Evolutionary conservation across 2,329 filamentous ascomycete genomes (phyloP).

Genomic region (Pseudogymnoascus sp.): DNA sequence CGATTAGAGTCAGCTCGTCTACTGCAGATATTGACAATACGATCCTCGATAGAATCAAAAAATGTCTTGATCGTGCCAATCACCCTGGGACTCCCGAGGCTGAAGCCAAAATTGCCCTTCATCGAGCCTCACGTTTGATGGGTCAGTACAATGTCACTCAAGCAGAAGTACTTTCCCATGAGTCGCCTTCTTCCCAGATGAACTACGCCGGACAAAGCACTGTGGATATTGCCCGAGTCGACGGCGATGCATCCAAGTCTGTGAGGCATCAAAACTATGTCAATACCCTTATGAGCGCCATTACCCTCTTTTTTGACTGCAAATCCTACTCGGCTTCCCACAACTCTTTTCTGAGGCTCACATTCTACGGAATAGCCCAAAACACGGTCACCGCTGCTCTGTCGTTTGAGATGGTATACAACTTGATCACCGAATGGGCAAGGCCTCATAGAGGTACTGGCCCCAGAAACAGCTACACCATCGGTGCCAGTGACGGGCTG

Average conservation of each 20-base stretch:
- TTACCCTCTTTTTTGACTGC: not conserved
- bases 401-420: constrained; percentile 7
- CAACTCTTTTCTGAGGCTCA: not conserved
- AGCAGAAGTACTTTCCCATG: not conserved
- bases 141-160: not conserved
- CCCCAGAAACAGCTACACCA: not conserved
- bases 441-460: not conserved
- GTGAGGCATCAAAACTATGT: not conserved
- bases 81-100: not conserved
- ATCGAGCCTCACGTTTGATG: not conserved
- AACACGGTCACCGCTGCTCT: constrained; percentile 1
- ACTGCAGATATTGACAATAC: not conserved
- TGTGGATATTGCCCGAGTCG: not conserved
- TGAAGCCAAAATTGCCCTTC: not conserved
- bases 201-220: not conserved
- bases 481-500: not conserved
- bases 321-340: not conserved
- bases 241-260: not conserved
- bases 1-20: not conserved
- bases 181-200: not conserved
- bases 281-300: not conserved
- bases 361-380: not conserved
- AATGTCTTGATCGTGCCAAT: not conserved
- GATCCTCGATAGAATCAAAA: not conserved
- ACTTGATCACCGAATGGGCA: not conserved